Conservation (phyloP, 2,329 filamentous ascomycete species). For the Neurospora crassa region DNA sequence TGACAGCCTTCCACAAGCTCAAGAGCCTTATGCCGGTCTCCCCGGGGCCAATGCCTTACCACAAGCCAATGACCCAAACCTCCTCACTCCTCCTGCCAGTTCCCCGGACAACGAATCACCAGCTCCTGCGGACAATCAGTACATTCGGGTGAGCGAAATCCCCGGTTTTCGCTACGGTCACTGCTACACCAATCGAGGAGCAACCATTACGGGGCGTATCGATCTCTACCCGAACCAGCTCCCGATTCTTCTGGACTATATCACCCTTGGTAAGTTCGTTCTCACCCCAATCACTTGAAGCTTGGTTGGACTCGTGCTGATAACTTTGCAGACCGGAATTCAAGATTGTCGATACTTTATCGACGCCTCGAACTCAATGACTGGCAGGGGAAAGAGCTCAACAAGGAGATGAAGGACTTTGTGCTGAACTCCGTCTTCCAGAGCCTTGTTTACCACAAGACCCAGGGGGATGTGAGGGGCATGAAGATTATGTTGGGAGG, state of each 20-base stretch:
- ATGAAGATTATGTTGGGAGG: conserved; percentile 10
- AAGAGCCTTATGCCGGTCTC: neutral
- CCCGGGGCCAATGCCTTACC: neutral
- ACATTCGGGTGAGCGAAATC: conserved; percentile 5
- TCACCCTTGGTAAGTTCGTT: conserved; percentile 13
- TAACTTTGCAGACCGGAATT: conserved; percentile 5
- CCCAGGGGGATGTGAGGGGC: neutral
- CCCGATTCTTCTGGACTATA: conserved; percentile 4
- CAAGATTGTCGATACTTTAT: conserved; percentile 8
- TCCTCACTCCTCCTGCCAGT: conserved; percentile 5
- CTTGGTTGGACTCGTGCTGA: neutral
- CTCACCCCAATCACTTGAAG: neutral
- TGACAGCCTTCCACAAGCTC: neutral
- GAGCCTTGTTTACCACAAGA: conserved; percentile 2
- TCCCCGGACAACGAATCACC: neutral
- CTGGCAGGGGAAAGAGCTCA: conserved; percentile 9
- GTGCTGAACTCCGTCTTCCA: conserved; percentile 6
- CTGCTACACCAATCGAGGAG: conserved; percentile 1
- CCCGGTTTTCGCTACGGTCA: conserved; percentile 11
- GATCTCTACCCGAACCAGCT: conserved; percentile 6
- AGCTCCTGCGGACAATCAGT: neutral
- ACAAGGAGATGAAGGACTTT: conserved; percentile 4
- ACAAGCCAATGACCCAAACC: neutral
- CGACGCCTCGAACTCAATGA: conserved; percentile 8
- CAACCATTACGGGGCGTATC: conserved; percentile 9